Evolutionary conservation across 805 yeast genomes (phyloP).

Genomic region (Monosporozyma unispora): DNA sequence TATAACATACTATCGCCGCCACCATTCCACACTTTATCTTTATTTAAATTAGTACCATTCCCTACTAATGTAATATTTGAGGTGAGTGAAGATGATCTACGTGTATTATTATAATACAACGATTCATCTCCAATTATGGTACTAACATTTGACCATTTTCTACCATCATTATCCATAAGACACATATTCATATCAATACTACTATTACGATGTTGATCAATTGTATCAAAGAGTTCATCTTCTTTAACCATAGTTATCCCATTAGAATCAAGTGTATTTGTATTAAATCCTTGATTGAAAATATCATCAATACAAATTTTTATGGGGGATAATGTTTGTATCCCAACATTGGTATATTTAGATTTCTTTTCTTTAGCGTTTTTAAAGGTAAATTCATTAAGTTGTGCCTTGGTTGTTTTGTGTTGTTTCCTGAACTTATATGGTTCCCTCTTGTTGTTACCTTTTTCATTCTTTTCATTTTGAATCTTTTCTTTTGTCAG

Average conservation of each 20-base stretch:
- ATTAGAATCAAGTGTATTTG: background rate
- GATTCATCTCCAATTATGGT: background rate
- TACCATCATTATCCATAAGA: background rate
- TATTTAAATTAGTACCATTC: too few relatives aligned
- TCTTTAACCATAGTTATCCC: background rate
- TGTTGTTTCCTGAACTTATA: background rate
- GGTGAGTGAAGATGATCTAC: background rate
- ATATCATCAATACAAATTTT: constrained; percentile 3
- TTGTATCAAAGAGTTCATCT: background rate
- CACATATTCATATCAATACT: background rate
- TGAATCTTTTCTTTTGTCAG: background rate
- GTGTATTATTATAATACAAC: background rate
- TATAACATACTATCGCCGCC: background rate
- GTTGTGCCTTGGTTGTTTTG: background rate
- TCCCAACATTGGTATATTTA: background rate
- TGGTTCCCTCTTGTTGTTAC: background rate
- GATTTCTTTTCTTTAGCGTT: background rate
- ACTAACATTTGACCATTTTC: constrained; percentile 5
- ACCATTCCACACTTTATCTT: too few relatives aligned
- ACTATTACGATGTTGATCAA: background rate
- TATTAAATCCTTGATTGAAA: background rate
- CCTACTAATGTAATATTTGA: background rate
- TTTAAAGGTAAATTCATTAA: constrained; percentile 2
- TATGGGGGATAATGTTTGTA: constrained; percentile 7
- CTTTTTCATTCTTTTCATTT: background rate